A percentile compares a stretch with the other conserved stretches of the same genome.
Conservation (phyloP, 2,329 filamentous ascomycete species). For the Penicillium sp. region DNA sequence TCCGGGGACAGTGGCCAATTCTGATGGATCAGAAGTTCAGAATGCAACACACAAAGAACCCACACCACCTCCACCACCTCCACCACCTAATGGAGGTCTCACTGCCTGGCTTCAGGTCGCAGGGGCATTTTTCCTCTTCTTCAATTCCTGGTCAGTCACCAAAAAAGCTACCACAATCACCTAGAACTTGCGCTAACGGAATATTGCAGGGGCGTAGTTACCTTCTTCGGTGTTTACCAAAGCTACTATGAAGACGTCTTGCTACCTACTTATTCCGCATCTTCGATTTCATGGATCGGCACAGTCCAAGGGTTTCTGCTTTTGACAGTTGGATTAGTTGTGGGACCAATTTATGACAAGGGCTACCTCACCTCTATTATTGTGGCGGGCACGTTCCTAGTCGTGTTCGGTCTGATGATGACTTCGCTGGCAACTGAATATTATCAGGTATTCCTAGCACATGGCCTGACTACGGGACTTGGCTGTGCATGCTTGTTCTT, state of each 20-base stretch:
- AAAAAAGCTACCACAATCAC: neutral
- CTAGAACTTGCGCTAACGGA: neutral
- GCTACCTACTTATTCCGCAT: slow-evolving; percentile 24
- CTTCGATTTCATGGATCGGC: slow-evolving; percentile 52
- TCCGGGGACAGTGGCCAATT: neutral
- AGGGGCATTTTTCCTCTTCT: slow-evolving; percentile 29
- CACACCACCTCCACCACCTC: neutral
- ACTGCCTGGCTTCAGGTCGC: slow-evolving; percentile 28
- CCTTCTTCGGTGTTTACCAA: slow-evolving; percentile 52
- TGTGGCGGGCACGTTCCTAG: slow-evolving; percentile 46
- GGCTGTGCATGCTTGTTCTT: slow-evolving; percentile 36
- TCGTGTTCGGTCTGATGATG: slow-evolving; percentile 56
- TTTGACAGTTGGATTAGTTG: slow-evolving; percentile 46
- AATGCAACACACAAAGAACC: slow-evolving; percentile 4
- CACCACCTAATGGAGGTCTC: slow-evolving; percentile 27
- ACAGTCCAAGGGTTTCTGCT: slow-evolving; percentile 54
- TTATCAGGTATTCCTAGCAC: slow-evolving; percentile 47
- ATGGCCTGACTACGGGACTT: slow-evolving; percentile 37
- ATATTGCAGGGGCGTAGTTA: slow-evolving; percentile 39
- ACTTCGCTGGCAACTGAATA: slow-evolving; percentile 52
- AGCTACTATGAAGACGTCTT: slow-evolving; percentile 47
- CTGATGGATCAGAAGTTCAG: slow-evolving; percentile 4
- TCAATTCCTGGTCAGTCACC: slow-evolving; percentile 29
- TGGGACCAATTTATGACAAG: slow-evolving; percentile 54
- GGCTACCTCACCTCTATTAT: slow-evolving; percentile 52